phyloP scores from a whole-genome alignment of 73 alveolate species.

The Paramecium octaurelia region DNA sequence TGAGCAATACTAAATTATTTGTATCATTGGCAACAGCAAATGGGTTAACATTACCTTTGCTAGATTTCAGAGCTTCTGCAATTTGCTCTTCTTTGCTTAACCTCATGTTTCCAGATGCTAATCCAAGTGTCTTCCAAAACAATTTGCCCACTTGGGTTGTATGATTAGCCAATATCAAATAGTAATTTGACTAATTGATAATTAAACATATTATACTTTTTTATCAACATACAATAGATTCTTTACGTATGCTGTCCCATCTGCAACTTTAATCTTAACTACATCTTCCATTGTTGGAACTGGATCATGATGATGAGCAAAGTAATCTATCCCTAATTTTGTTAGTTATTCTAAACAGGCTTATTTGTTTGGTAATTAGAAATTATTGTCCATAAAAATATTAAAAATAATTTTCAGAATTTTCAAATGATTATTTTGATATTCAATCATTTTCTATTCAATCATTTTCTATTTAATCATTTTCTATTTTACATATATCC shows the following conservation, averaged over 20 bases:
- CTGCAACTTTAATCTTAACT: not conserved
- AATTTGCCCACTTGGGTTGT: conserved; percentile 85
- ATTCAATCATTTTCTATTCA: not conserved
- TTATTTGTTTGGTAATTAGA: not conserved
- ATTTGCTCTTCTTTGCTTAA: conserved; percentile 86
- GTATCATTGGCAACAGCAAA: conserved; percentile 89
- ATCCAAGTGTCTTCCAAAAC: conserved; percentile 85
- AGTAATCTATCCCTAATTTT: not conserved
- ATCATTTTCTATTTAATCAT: not conserved
- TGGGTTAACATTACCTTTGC: conserved; percentile 90
- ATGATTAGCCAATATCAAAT: conserved; percentile 87
- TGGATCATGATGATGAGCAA: conserved; percentile 14
- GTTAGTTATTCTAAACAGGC: conserved; percentile 4
- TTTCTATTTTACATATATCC: not conserved
- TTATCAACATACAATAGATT: conserved; percentile 93
- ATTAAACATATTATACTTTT: conserved; percentile 69
- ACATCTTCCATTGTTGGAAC: conserved; percentile 23
- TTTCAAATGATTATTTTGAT: not conserved
- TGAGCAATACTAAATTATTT: conserved; percentile 69
- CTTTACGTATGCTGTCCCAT: conserved; percentile 67
- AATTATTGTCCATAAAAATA: not conserved
- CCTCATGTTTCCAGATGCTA: conserved; percentile 90
- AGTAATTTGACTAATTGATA: conserved; percentile 52
- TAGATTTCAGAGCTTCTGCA: conserved; percentile 72
- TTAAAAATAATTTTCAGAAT: not conserved